Evolutionary conservation across 1,284 basidiomycete species (phyloP).

Genomic region (Cerioporus squamosus): DNA sequence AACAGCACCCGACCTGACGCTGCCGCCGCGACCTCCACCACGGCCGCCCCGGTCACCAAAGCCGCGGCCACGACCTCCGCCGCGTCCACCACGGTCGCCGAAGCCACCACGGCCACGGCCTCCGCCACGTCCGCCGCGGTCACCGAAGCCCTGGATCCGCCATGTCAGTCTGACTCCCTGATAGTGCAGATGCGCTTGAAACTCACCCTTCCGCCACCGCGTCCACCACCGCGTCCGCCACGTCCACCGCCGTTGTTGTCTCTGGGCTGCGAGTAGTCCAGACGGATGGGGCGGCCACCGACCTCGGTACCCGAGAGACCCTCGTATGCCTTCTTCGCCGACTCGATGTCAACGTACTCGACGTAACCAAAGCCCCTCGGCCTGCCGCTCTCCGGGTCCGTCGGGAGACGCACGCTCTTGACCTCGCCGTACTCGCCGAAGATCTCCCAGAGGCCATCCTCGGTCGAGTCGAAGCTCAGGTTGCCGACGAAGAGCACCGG

Average conservation of each 20-base stretch:
- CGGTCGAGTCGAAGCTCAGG: slow-evolving; percentile 80
- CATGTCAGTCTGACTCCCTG: neutral
- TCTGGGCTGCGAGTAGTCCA: slow-evolving; percentile 92
- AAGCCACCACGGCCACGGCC: slow-evolving; percentile 46
- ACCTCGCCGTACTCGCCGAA: slow-evolving; percentile 93
- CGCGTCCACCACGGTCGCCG: slow-evolving; percentile 18
- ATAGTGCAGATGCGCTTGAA: neutral
- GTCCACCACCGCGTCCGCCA: slow-evolving; percentile 47
- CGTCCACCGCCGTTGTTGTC: slow-evolving; percentile 60
- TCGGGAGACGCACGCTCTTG: slow-evolving; percentile 89
- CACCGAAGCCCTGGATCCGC: slow-evolving; percentile 35
- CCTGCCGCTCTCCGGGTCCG: slow-evolving; percentile 89
- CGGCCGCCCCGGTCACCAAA: slow-evolving; percentile 41
- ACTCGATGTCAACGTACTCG: slow-evolving; percentile 85
- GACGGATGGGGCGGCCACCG: slow-evolving; percentile 80
- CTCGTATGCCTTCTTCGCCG: slow-evolving; percentile 84
- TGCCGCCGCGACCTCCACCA: slow-evolving; percentile 43
- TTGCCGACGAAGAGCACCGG: slow-evolving; percentile 91
- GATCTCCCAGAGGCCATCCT: slow-evolving; percentile 90
- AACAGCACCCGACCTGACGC: slow-evolving; percentile 76
- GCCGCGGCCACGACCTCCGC: slow-evolving; percentile 41
- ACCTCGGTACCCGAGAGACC: slow-evolving; percentile 78
- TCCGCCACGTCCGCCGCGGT: slow-evolving; percentile 51
- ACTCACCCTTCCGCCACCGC: slow-evolving; percentile 17
- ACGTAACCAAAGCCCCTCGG: slow-evolving; percentile 98